These are phyloP conservation scores for Mycoemilia scoparia DNA, from an alignment of 192 early-diverging fungal genomes.

Conservation along the genomic window DNA sequence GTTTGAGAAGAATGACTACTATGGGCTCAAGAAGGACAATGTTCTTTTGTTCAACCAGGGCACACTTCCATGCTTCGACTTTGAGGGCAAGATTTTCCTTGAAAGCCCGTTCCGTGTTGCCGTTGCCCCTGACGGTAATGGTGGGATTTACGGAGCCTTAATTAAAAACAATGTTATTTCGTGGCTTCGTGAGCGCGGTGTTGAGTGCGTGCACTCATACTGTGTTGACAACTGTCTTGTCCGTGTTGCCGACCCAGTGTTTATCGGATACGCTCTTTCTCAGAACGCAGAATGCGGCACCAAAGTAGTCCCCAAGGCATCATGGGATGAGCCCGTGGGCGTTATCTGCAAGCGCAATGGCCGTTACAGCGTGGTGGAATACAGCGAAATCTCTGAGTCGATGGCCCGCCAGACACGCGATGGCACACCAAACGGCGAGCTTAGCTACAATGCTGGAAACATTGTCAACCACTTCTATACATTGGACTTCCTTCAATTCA, in stretches of 20 bases:
- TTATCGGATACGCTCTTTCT: constrained; percentile 80
- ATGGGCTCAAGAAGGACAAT: constrained; percentile 70
- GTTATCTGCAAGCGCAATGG: constrained; percentile 81
- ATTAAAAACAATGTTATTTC: constrained; percentile 60
- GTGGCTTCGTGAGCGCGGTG: constrained; percentile 60
- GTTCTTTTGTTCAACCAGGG: constrained; percentile 95
- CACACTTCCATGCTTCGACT: constrained; percentile 77
- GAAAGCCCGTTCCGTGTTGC: constrained; percentile 59
- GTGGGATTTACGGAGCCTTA: constrained; percentile 91
- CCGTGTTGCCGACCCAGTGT: constrained; percentile 89
- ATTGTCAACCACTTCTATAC: constrained; percentile 99
- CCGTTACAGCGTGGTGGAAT: constrained; percentile 81
- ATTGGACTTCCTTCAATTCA: constrained; percentile 62
- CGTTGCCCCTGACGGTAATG: constrained; percentile 77
- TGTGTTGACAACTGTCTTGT: constrained; percentile 97
- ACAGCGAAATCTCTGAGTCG: constrained; percentile 76
- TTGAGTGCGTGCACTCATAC: constrained; percentile 84
- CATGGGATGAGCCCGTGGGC: constrained; percentile 80
- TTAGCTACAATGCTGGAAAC: constrained; percentile 83
- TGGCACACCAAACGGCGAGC: constrained; percentile 35
- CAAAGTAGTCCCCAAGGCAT: constrained; percentile 79
- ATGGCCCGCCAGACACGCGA: constrained; percentile 47
- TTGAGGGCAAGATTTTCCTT: constrained; percentile 87
- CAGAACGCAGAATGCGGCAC: constrained; percentile 87
- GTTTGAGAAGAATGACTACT: constrained; percentile 69